Base-by-base conservation (phyloP, 208 protist species). In the Trypanosoma boissoni region DNA sequence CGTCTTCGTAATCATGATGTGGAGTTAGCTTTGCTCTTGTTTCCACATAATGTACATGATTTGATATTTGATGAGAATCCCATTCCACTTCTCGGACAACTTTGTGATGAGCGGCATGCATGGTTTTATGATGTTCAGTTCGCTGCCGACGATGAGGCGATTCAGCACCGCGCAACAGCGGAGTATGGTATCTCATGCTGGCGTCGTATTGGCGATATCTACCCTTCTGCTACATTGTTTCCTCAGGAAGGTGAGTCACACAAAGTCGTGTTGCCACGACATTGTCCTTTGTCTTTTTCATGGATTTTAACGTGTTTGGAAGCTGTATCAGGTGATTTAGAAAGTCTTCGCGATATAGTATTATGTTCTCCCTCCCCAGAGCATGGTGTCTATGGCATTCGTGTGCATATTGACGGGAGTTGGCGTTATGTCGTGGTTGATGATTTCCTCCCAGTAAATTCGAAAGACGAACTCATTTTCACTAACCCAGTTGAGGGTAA, bases 381-480 rank as follows among this genome's bases (percentile, higher is more conserved):
- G 8, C 49, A 64, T 37, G 68, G 68, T 16, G 58, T 93, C 10
- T 96, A 91, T 63, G 63, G 56, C 14, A 66, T 91, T 39, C 68
- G 81, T 7, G 31, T 93, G 0, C 77, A 84, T 54, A 68, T 92
- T 26, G 90, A 96, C 59, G 84, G 90, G 6, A 65, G n/a, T 21
- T 96, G 90, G 90, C 75, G 86, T 36, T 93, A 75, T 63, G 78
- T 96, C 5, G 39, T 96, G 24, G 76, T 94, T 0, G 90, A 96
- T 68, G 90, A 94, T 57, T 92, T 86, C 52, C 61, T 96, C 27
- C 90, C 90, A 0, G 79, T 93, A 7, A 74, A 93, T 59, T 53
- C 42, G 21, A 59, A 78, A 27, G 85, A 86, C 23, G 52, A 68
- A 9, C 64, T 81, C 39, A 66, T 92, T 48, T 96, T 96, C 72